phyloP scores from a whole-genome alignment of 2,329 filamentous ascomycete genomes.

The Pleoardoris graminearum region DNA sequence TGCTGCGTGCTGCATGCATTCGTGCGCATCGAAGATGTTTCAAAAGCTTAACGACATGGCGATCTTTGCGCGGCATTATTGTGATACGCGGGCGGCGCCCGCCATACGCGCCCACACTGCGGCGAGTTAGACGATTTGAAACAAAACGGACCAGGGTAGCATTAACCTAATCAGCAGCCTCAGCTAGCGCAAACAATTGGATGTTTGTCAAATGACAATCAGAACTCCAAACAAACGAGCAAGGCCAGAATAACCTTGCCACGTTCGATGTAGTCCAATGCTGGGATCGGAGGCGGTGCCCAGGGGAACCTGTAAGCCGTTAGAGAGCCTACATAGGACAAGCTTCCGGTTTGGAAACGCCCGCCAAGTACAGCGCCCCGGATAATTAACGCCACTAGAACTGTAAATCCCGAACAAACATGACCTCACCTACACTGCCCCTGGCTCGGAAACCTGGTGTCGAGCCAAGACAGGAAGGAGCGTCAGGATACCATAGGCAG shows the following conservation, averaged over 20 bases:
- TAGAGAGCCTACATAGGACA: neutral
- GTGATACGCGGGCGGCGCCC: neutral
- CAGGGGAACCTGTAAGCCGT: neutral
- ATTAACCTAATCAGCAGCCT: too few relatives aligned
- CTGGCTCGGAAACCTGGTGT: too few relatives aligned
- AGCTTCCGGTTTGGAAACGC: conserved; percentile 8
- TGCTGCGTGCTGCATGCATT: neutral
- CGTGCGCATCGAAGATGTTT: neutral
- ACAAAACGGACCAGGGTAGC: too few relatives aligned
- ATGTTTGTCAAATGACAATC: neutral
- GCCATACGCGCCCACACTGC: conserved; percentile 1
- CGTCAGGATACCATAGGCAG: too few relatives aligned
- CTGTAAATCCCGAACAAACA: conserved; percentile 1
- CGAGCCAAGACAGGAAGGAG: too few relatives aligned
- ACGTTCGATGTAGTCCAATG: neutral
- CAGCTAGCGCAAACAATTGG: neutral
- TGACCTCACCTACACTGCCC: too few relatives aligned
- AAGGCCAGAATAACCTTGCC: neutral
- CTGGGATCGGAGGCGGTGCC: conserved; percentile 2
- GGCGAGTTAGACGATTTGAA: too few relatives aligned
- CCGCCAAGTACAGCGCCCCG: conserved; percentile 6
- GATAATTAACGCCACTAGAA: neutral
- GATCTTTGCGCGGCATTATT: neutral
- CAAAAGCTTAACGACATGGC: neutral
- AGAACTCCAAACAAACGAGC: neutral